Base-by-base conservation (phyloP, 805 yeast genomes). In the Cyberlindnera meyerae region DNA sequence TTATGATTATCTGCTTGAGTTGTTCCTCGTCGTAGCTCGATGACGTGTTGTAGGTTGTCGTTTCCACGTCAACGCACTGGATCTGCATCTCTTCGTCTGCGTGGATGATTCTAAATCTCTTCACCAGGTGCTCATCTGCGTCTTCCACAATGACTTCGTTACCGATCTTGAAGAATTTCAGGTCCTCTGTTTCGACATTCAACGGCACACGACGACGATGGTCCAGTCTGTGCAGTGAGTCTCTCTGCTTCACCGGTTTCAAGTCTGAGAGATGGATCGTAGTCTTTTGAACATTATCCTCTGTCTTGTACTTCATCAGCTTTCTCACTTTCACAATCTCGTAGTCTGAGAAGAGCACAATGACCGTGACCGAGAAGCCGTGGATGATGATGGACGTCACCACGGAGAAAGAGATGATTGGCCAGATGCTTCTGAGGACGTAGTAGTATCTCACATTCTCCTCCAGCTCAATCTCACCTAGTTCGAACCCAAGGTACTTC, bases 331-430 rank as follows among this genome's bases (percentile, higher is more conserved):
- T 31, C 26, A 40, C 39, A 21, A 34, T 18, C 1, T 30, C 33
- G 21, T 39, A 39, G 26, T 43, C 35, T 1, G 44, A 34, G 18
- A 39, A 25, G 20, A 44, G 17, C 6, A 39, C 41, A 11, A 51
- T 42, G 11, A 77, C 82, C 5, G 90, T 90, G 15, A 86, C 87
- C 0, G 95, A 84, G 1, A 94, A 85, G 4, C 96, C 96, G 60
- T 87, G 96, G 15, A 87, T 88, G n/a, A 84, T 65, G 49, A 88
- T 85, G 0, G 96, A 88, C 0, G 89, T 71, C 4, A 88, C 66
- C 14, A 88, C 83, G 40, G 87, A 63, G 54, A 88, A 88, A 24
- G 87, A 77, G 0, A 82, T 79, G 11, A 85, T 71, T 1, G 95
- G 95, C 95, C 95, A 86, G 27, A 86, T 70, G 6, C 47, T 8